Evolutionary conservation across 345 rosid species (phyloP).

Genomic region (Eucalyptus pauciflora): DNA sequence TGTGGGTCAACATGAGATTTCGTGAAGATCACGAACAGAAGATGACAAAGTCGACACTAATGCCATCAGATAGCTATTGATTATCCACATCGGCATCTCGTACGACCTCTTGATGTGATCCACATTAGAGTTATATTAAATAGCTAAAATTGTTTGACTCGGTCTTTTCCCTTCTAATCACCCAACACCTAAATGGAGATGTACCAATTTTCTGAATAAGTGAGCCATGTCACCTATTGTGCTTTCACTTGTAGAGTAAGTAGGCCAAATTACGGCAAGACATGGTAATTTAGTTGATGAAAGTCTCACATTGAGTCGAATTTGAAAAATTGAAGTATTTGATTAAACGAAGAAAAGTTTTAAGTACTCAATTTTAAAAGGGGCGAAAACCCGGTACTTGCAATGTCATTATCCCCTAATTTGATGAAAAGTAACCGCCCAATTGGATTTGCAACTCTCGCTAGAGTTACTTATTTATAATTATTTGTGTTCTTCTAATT

Average conservation of each 20-base stretch:
- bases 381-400: rapidly evolving
- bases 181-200: background rate
- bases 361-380: background rate
- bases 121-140: background rate
- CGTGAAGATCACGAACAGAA: rapidly evolving
- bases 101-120: background rate
- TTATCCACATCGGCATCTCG: background rate
- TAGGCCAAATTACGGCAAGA: background rate
- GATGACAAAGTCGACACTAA: background rate
- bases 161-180: background rate
- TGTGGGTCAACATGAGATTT: background rate
- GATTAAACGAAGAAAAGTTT: background rate
- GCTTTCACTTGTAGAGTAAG: background rate
- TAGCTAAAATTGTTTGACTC: background rate
- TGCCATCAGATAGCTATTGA: background rate
- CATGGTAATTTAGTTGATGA: background rate
- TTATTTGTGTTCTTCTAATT: background rate
- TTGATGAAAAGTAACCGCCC: rapidly evolving
- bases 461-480: background rate
- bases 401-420: background rate
- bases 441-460: background rate
- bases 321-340: background rate
- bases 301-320: background rate
- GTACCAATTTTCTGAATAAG: background rate
- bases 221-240: background rate